Base-by-base conservation (phyloP, 805 yeast species). In the Metschnikowia kunwiensis region DNA sequence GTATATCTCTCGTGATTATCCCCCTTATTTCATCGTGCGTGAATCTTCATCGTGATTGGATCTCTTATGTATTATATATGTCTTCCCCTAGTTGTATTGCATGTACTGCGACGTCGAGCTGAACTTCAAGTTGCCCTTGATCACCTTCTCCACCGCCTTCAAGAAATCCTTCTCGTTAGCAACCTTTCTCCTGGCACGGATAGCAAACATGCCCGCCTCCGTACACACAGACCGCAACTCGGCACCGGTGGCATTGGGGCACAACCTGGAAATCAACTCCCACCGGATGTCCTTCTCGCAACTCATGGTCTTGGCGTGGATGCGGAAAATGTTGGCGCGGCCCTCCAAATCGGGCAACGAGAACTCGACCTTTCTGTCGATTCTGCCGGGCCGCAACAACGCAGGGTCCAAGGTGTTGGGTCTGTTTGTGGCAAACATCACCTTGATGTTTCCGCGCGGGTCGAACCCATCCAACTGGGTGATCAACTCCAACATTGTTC, bases 191-290 rank as follows among this genome's bases (percentile, higher is more conserved):
- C 99, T 80, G 13, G 97, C 96, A 55, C 99, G 80, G 38, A 93
- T 93, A 29, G 99, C 98, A 72, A 89, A 93, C 98, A 93, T 93
- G 54, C 99, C 99, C 3, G 98, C 98, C 64, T 93, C 99, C 1
- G 98, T 93, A 64, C 98, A 93, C 12, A 93, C 98, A 5, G 97
- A 91, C 60, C 98, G 82, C 53, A 93, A 74, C 69, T 93, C 98
- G 3, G 99, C 99, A 63, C 99, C 99, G 1, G 98, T 93, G 13
- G 96, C 84, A 61, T 94, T 93, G 44, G 98, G 98, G 70, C 98
- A 93, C 57, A 93, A 73, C 60, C 99, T 78, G 14, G 97, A 89
- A 55, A 93, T 93, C 56, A 93, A 76, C 68, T 93, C 98, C 99
- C 99, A 93, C 65, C 98, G 81, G 40, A 93, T 93, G 54, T 87